Conservation (phyloP, 1,284 basidiomycete genomes). For the Melampsora americana region DNA sequence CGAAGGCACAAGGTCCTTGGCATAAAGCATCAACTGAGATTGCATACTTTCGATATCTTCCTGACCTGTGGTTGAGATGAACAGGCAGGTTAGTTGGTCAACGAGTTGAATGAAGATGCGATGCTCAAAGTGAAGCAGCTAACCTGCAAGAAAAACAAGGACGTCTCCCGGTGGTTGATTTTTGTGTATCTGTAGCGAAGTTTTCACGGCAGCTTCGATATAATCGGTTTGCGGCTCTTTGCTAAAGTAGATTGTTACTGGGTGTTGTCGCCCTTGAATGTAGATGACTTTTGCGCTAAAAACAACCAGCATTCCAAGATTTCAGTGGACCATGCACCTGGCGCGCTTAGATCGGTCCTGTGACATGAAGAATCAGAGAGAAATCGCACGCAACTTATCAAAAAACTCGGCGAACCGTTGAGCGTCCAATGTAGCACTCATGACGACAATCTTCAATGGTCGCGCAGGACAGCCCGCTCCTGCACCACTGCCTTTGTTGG, state of each 20-base stretch:
- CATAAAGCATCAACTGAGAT: constrained; percentile 66
- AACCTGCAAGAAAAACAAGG: constrained; percentile 85
- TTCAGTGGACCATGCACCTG: constrained; percentile 47
- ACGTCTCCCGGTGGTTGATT: constrained; percentile 79
- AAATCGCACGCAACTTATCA: constrained; percentile 59
- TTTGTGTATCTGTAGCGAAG: constrained; percentile 84
- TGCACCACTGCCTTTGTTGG: constrained; percentile 51
- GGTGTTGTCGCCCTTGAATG: constrained; percentile 86
- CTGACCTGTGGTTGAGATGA: constrained; percentile 63
- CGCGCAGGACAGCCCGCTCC: constrained; percentile 49
- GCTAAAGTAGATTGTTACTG: constrained; percentile 67
- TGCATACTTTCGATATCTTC: constrained; percentile 91
- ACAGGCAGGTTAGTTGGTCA: neutral
- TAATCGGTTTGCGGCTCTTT: constrained; percentile 74
- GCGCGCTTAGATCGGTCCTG: neutral
- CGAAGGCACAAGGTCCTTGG: constrained; percentile 46
- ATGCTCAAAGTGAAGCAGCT: constrained; percentile 44
- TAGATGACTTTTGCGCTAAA: constrained; percentile 77
- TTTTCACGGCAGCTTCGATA: constrained; percentile 79
- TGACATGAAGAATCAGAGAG: neutral
- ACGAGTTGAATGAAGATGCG: neutral
- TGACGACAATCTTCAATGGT: constrained; percentile 81
- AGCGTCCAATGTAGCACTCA: constrained; percentile 96
- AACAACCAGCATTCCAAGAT: constrained; percentile 46
- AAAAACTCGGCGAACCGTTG: constrained; percentile 89